Evolutionary conservation across 768 basidiomycete species (phyloP).

Genomic region (Boletus speciosus): DNA sequence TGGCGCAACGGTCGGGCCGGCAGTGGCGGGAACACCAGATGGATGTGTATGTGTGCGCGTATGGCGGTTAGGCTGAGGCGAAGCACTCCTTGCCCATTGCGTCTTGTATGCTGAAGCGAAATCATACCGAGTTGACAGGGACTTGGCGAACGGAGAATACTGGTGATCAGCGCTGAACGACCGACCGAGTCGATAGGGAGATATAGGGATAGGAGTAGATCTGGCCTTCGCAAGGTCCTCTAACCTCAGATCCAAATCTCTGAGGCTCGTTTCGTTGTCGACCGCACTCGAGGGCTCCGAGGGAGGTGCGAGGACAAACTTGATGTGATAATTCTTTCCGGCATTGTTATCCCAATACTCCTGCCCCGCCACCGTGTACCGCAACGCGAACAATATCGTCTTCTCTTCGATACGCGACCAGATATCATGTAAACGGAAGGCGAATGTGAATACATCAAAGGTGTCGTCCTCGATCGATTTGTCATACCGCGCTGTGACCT

Average conservation of each 20-base stretch:
- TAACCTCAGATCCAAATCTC: slow-evolving; percentile 61
- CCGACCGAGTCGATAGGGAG: slow-evolving; percentile 13
- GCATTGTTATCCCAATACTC: slow-evolving; percentile 94
- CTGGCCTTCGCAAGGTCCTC: slow-evolving; percentile 54
- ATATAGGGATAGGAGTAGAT: slow-evolving; percentile 16
- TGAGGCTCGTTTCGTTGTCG: slow-evolving; percentile 44
- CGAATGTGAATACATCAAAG: slow-evolving; percentile 76
- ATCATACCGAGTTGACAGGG: slow-evolving; percentile 57
- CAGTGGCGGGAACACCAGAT: slow-evolving; percentile 36
- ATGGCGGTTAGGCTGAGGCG: slow-evolving; percentile 18
- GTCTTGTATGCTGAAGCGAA: slow-evolving; percentile 49
- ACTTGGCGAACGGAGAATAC: slow-evolving; percentile 27
- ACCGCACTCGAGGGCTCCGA: slow-evolving; percentile 28
- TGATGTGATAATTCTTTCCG: slow-evolving; percentile 73
- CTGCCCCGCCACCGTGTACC: slow-evolving; percentile 63
- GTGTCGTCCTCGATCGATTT: slow-evolving; percentile 36
- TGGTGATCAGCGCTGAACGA: slow-evolving; percentile 30
- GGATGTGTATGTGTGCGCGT: slow-evolving; percentile 50
- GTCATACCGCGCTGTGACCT: slow-evolving; percentile 75
- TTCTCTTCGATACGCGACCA: slow-evolving; percentile 77
- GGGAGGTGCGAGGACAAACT: slow-evolving; percentile 44
- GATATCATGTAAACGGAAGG: slow-evolving; percentile 74
- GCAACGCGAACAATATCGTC: slow-evolving; percentile 73
- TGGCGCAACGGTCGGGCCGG: slow-evolving; percentile 35
- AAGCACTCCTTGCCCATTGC: slow-evolving; percentile 22